Evolutionary conservation across 345 rosid genomes (phyloP), one percentile per base, ranked within the genome.

Genomic region (Ricinus communis): DNA sequence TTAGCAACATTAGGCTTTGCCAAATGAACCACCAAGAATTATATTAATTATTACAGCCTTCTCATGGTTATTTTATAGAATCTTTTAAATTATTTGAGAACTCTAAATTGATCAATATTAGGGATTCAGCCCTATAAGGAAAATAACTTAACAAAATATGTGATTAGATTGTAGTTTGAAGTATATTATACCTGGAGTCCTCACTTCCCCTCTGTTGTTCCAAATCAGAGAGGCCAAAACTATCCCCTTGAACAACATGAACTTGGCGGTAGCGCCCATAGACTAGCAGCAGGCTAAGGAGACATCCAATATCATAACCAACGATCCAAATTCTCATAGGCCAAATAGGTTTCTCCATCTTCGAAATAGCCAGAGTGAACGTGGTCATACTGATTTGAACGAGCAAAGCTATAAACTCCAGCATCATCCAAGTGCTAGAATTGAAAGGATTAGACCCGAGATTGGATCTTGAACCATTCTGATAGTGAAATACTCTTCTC

Each of bases 401-500:
- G 64, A 89, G 70, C 78, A 93, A 79, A 76, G 90, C 87, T 45
- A 88, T n/a, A 60, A 90, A 82, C 81, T 95, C 99, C 71, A 89
- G 83, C 83, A 79, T 80, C 97, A 93, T 95, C 98, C 98, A 95
- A 45, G 88, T 69, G 31, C 83, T 79, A 0, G 99, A 88, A 84
- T 93, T 87, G 81, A 92, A 93, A 75, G 99, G 99, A 72, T 95
- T 91, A 0, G 98, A 84, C 36, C 97, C 96, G 40, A 90, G 94
- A 76, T 93, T 87, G 1, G 97, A 89, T 57, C 90, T 85, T 27
- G 91, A 86, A 22, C 97, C 95, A 75, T 96, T 96, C 76, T 96
- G 99, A 84, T 93, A 93, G 19, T 96, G 99, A 74, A 93, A 96
- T 4, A 93, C 97, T 74, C 99, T 91, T 68, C 99, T 93, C 68